These are phyloP conservation scores for Hanseniaspora sp. DNA, from an alignment of 1,139 yeast genomes.

Conservation along the genomic window DNA sequence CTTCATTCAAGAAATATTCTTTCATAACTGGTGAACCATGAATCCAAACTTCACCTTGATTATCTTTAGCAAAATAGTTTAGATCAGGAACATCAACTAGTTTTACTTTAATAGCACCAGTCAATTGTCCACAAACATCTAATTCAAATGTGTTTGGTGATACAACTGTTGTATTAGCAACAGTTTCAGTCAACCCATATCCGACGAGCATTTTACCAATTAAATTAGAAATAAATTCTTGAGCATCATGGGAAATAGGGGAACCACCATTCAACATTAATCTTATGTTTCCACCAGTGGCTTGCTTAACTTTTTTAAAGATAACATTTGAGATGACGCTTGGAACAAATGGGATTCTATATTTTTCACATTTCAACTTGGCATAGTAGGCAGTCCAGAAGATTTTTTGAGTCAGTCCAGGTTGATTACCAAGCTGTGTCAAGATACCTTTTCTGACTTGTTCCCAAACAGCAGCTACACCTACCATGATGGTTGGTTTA, in stretches of 20 bases:
- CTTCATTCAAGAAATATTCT: conserved; percentile 72
- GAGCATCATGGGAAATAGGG: conserved; percentile 79
- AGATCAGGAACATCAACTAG: conserved; percentile 86
- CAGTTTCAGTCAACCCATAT: conserved; percentile 93
- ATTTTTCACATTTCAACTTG: conserved; percentile 49
- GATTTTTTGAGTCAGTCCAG: conserved; percentile 59
- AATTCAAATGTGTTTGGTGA: conserved; percentile 54
- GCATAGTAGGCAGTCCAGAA: conserved; percentile 85
- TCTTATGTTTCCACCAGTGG: conserved; percentile 85
- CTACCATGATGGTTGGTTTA: conserved; percentile 90
- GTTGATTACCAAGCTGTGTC: conserved; percentile 57
- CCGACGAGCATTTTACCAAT: conserved; percentile 88
- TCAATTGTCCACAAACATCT: conserved; percentile 72
- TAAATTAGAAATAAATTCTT: conserved; percentile 61
- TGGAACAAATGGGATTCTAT: conserved; percentile 59
- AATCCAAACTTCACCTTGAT: conserved; percentile 86
- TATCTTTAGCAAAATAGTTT: conserved; percentile 79
- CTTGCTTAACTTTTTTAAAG: conserved; percentile 81
- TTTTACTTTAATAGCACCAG: conserved; percentile 77
- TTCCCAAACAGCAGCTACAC: conserved; percentile 99
- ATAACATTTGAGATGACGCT: conserved; percentile 52
- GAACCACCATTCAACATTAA: conserved; percentile 86
- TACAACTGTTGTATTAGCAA: conserved; percentile 71
- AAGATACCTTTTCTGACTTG: conserved; percentile 84
- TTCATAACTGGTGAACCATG: conserved; percentile 61